These are phyloP conservation scores for Fragaria vesca DNA, from an alignment of 306 rosid species.

Conservation along the genomic window DNA sequence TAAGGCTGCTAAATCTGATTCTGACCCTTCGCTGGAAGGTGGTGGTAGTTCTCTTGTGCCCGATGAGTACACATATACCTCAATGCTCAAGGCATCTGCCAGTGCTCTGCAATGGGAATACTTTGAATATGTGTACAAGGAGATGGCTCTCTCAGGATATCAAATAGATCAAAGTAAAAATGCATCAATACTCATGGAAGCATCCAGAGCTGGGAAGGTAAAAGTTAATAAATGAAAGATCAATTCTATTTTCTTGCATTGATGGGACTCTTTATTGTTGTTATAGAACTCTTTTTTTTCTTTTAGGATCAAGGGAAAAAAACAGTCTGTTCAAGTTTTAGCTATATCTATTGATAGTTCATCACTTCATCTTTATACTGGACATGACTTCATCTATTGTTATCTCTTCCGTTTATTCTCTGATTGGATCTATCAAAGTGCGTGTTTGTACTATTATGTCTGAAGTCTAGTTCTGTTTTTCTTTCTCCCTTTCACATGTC, in stretches of 20 bases:
- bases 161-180: slow-evolving; percentile 67
- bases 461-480: not conserved
- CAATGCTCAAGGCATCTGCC: slow-evolving; percentile 79
- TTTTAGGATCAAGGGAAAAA: not conserved
- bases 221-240: not conserved
- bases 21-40: slow-evolving; percentile 25
- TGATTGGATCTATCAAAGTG: too few species aligned
- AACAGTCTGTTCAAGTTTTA: not conserved
- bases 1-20: slow-evolving; percentile 42
- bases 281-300: not conserved
- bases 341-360: not conserved
- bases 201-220: slow-evolving; percentile 95
- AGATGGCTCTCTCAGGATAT: slow-evolving; percentile 72
- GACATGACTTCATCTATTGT: not conserved
- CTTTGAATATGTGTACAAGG: slow-evolving; percentile 83
- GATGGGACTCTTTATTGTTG: not conserved
- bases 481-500: not conserved
- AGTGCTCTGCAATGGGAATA: slow-evolving; percentile 91
- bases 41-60: slow-evolving; percentile 38
- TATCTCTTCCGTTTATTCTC: not conserved
- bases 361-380: not conserved
- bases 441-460: not conserved
- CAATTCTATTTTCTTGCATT: not conserved
- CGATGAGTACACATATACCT: slow-evolving; percentile 62
- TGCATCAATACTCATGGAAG: slow-evolving; percentile 54